Conservation (phyloP, 73 alveolate genomes). For the Stentor coeruleus region DNA sequence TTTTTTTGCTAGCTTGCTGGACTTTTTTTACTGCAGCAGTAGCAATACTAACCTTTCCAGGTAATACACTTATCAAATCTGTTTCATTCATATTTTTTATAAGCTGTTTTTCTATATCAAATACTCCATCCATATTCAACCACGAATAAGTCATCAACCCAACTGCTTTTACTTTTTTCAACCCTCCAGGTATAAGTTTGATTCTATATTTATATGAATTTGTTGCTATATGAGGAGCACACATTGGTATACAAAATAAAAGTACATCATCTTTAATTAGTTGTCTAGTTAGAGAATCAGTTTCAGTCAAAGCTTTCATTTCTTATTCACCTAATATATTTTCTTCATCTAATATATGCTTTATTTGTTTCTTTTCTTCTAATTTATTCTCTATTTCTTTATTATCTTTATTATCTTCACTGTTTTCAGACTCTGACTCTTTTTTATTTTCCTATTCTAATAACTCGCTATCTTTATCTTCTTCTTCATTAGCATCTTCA, state of each 20-base stretch:
- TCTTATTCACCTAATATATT: conserved; percentile 50
- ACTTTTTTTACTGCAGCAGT: background rate
- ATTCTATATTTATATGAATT: conserved; percentile 54
- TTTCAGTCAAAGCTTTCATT: conserved; percentile 43
- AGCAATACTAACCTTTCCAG: conserved; percentile 5
- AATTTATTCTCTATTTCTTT: conserved; percentile 48
- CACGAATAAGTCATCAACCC: conserved; percentile 32
- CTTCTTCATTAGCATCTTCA: conserved; percentile 20
- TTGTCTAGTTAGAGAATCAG: conserved; percentile 57
- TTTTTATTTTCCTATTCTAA: conserved; percentile 29
- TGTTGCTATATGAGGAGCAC: conserved; percentile 65
- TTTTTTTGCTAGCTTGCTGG: conserved; percentile 2
- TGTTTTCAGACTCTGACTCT: conserved; percentile 16
- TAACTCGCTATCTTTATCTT: conserved; percentile 15
- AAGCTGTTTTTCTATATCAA: conserved; percentile 19
- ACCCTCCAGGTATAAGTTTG: conserved; percentile 57
- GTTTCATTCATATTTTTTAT: conserved; percentile 13
- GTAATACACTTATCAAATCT: background rate
- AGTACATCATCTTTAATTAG: conserved; percentile 53
- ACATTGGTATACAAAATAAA: conserved; percentile 61
- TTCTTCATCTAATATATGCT: conserved; percentile 57
- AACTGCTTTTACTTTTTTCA: conserved; percentile 67
- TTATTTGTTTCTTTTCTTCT: conserved; percentile 53
- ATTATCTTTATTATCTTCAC: conserved; percentile 21
- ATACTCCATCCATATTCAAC: background rate